These are phyloP conservation scores for Saccharomycopsis fibuligera DNA, from an alignment of 805 yeast genomes.

Conservation along the genomic window DNA sequence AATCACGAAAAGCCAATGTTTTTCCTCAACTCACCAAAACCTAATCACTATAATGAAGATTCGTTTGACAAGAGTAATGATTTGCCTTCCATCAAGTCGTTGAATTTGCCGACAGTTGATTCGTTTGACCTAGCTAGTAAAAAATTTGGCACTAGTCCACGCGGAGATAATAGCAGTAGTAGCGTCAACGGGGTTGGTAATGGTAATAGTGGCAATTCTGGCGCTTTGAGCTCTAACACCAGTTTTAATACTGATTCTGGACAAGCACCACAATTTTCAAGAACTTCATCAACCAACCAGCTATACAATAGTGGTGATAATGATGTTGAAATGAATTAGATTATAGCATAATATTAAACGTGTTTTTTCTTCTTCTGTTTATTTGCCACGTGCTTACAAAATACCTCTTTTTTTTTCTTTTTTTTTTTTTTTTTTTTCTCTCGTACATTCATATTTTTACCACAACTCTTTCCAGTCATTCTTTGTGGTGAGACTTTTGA, in stretches of 20 bases:
- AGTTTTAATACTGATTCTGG: no score
- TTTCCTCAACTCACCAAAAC: constrained; percentile 2
- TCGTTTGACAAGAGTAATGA: neutral
- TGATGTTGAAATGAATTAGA: constrained; percentile 7
- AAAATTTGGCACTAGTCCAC: no score
- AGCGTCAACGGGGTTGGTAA: no score
- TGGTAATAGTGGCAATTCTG: no score
- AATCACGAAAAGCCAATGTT: constrained; percentile 4
- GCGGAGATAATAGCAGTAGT: no score
- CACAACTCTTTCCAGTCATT: no score
- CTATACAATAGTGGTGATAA: neutral
- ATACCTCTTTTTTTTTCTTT: neutral
- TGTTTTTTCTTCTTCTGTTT: neutral
- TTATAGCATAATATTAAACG: neutral
- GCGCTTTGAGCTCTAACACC: no score
- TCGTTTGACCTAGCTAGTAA: neutral
- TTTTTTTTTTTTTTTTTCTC: neutral
- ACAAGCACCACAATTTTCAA: neutral
- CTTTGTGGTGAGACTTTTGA: no score
- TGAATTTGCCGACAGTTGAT: constrained; percentile 21
- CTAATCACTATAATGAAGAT: neutral
- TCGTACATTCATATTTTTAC: no score
- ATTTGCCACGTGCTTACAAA: no score
- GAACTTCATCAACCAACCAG: neutral
- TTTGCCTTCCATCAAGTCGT: constrained; percentile 25